phyloP scores from a whole-genome alignment of 495 filamentous ascomycete genomes.

The Penicillium salamii region DNA sequence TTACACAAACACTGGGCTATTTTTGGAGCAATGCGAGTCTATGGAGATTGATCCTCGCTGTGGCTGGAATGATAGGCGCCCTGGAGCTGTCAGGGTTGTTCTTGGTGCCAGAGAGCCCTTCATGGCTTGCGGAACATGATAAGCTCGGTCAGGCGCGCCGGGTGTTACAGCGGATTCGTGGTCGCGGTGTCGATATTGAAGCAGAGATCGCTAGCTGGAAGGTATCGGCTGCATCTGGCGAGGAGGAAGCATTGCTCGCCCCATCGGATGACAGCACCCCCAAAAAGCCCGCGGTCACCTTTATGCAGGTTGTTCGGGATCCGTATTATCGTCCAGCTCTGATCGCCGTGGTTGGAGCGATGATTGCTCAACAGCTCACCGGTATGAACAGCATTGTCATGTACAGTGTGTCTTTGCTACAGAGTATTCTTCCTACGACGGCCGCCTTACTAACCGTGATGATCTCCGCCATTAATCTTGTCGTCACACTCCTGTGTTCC shows the following conservation, averaged over 20 bases:
- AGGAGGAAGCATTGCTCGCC: conserved; percentile 49
- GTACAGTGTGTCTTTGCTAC: conserved; percentile 90
- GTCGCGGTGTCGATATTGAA: conserved; percentile 63
- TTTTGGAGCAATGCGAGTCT: conserved; percentile 74
- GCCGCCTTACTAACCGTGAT: conserved; percentile 78
- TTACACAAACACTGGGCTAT: conserved; percentile 79
- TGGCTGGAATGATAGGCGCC: conserved; percentile 66
- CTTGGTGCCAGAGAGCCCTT: conserved; percentile 78
- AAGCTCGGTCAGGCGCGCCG: conserved; percentile 58
- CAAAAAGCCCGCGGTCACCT: conserved; percentile 54
- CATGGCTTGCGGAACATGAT: conserved; percentile 73
- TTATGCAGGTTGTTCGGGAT: conserved; percentile 61
- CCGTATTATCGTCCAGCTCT: conserved; percentile 71
- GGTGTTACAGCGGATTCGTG: conserved; percentile 71
- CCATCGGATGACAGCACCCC: conserved; percentile 23
- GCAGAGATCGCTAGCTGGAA: conserved; percentile 69
- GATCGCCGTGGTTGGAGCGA: conserved; percentile 81
- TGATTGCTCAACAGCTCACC: conserved; percentile 88
- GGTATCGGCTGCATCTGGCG: conserved; percentile 30
- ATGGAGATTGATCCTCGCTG: conserved; percentile 80
- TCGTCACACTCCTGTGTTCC: conserved; percentile 76
- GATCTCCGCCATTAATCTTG: conserved; percentile 81
- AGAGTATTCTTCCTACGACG: conserved; percentile 69
- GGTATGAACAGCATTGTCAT: conserved; percentile 97
- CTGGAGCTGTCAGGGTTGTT: conserved; percentile 64